Base-by-base conservation (phyloP, 1,284 basidiomycete species). In the Ceratobasidium theobromae region DNA sequence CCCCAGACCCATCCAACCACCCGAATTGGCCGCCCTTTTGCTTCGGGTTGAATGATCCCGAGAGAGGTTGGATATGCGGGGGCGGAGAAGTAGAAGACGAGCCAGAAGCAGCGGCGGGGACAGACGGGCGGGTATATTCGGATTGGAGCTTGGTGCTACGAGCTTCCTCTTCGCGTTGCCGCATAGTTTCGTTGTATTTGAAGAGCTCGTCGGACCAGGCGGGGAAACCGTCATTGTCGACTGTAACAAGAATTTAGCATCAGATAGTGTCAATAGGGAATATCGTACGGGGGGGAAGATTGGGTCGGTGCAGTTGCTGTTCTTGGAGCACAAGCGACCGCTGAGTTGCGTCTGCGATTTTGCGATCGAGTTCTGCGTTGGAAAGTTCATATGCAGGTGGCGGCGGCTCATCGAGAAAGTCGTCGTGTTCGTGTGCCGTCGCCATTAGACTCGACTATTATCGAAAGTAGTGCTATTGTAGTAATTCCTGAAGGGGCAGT, bases 341-440 rank as follows among this genome's bases (percentile, higher is more conserved):
- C 12, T 62, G 46, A 2, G 57, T 51, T 11, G 65, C 54, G 40
- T 67, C 66, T n/a, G 68, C 60, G n/a, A 69, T 57, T 48, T 69
- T 69, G 4, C 54, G 35, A 48, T 69, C 66, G 45, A 69, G 57
- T 32, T 69, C 68, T 3, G 40, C 52, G 38, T 66, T 49, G 16
- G 68, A 66, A 41, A 69, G 55, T 40, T 69, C 54, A 53, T 70
- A 70, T 3, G 69, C 65, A 4, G 69, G 69, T 5, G 69, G 69
- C 5, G 62, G 68, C 21, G 57, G 55, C 8, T 64, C 49, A 43
- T 32, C 35, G 30, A 40, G 43, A 23, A 54, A 45, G 41, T 57
- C 21, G 30, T 45, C 32, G 49, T 64, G 38, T 18, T 55, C 52
- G 28, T 54, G 52, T 4, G 54, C 27, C 21, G 52, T 18, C 21